Evolutionary conservation across 345 rosid genomes (phyloP), one percentile per base, ranked within the genome.

Genomic region (Atalantia buxifolia): DNA sequence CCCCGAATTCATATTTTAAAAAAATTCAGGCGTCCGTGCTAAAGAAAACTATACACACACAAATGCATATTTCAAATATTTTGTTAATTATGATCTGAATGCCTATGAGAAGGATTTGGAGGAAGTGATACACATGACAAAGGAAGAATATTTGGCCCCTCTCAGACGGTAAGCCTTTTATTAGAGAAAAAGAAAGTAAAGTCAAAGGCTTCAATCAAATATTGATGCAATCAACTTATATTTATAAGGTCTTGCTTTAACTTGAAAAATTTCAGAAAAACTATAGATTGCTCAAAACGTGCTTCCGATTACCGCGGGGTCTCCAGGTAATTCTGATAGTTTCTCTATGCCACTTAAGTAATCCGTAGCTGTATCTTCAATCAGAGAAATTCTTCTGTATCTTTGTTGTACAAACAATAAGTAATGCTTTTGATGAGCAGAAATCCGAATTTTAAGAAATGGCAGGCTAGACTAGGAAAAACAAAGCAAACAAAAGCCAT

Each of bases 391-490:
- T 45, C 50, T 45, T 45, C 50, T 12, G 50, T 45, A 45, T 45
- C 50, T 45, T 13, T 13, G 1, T 45, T 45, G 1, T 45, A 45
- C 50, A 13, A 13, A 45, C 50, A 45, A 45, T 45, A 45, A 45
- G 5, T 24, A 19, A 64, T 35, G 31, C 24, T 59, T 22, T 57
- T 71, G 10, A 21, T 45, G 50, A 45, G 27, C 61, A 79, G 78
- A 36, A 79, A 70, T 68, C 63, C 80, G 1, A 56, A 53, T 27
- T 59, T 8, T 24, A 77, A 42, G 22, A 81, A 69, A 59, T 84
- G 87, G 85, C 79, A 84, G 79, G 83, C 87, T 30, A 82, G 79
- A 57, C 64, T 82, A 1, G 79, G 79, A 33, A 79, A 70, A 74
- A 60, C 70, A 4, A 70, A 19, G 19, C 56, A n/a, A 1, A 18